Evolutionary conservation across 495 filamentous ascomycete genomes (phyloP).

Genomic region (Chaetomidium leptoderma): DNA sequence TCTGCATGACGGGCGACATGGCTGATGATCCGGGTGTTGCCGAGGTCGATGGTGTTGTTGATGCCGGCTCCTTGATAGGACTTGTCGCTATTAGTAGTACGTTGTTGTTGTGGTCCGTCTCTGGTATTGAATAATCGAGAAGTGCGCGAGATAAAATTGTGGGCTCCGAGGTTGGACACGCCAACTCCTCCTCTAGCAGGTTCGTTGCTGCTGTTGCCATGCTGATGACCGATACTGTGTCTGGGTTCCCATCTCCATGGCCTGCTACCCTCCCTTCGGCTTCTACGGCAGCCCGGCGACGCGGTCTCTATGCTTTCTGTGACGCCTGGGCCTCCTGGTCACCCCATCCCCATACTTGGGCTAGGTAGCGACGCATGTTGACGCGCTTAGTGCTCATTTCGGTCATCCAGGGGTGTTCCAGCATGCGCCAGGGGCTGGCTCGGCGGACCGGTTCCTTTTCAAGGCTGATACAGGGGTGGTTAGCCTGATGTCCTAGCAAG

Average conservation of each 20-base stretch:
- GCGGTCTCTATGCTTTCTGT: conserved; percentile 4
- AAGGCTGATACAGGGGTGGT: conserved; percentile 52
- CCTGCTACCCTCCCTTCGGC: neutral
- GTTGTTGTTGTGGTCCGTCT: too few relatives aligned
- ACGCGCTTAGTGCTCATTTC: conserved; percentile 95
- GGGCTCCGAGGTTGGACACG: neutral
- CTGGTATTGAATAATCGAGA: neutral
- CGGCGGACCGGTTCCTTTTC: conserved; percentile 87
- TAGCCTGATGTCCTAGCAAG: neutral
- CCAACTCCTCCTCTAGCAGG: neutral
- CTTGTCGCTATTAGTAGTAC: too few relatives aligned
- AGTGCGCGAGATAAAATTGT: neutral
- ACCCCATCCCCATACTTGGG: conserved; percentile 94
- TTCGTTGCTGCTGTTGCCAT: neutral
- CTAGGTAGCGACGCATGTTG: conserved; percentile 90
- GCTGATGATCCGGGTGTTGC: too few relatives aligned
- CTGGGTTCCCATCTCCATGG: neutral
- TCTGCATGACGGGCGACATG: too few relatives aligned
- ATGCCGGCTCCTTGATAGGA: too few relatives aligned
- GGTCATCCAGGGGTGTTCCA: conserved; percentile 97
- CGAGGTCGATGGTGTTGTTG: too few relatives aligned
- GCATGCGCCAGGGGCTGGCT: conserved; percentile 96
- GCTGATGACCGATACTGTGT: neutral
- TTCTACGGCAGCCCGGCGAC: neutral
- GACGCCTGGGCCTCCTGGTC: conserved; percentile 26